phyloP scores from a whole-genome alignment of 495 filamentous ascomycete genomes.

The Neurospora sp. region DNA sequence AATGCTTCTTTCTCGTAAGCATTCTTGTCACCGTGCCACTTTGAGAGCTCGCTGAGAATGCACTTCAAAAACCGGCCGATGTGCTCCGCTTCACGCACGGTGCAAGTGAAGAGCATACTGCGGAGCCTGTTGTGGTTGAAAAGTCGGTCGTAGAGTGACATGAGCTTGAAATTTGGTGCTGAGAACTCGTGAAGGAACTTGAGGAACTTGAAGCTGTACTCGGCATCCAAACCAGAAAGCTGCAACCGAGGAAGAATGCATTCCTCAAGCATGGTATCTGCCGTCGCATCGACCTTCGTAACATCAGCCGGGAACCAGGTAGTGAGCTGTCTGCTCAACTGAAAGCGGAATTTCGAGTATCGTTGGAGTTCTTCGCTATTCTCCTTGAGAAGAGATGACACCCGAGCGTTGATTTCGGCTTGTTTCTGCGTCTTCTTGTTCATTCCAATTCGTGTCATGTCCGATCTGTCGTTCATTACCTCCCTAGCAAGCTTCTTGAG shows the following conservation, averaged over 20 bases:
- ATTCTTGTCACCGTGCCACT: conserved; percentile 71
- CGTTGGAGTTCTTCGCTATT: conserved; percentile 40
- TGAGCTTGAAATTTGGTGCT: conserved; percentile 76
- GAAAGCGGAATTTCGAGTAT: conserved; percentile 50
- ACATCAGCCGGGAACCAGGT: conserved; percentile 61
- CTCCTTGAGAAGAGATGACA: conserved; percentile 52
- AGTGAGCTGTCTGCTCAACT: conserved; percentile 66
- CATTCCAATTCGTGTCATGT: conserved; percentile 52
- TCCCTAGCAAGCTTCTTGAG: conserved; percentile 49
- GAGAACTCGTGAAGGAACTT: conserved; percentile 74
- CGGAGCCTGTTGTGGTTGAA: conserved; percentile 72
- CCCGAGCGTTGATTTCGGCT: conserved; percentile 58
- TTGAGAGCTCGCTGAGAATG: conserved; percentile 62
- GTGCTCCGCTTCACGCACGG: conserved; percentile 80
- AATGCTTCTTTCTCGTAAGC: conserved; percentile 73
- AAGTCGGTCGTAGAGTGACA: conserved; percentile 71
- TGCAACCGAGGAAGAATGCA: conserved; percentile 83
- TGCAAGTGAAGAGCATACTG: conserved; percentile 75
- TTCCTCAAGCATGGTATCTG: conserved; percentile 70
- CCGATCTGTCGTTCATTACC: conserved; percentile 59
- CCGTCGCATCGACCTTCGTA: conserved; percentile 53
- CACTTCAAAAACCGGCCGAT: conserved; percentile 80
- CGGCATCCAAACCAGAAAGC: conserved; percentile 74
- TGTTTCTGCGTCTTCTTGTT: conserved; percentile 55
- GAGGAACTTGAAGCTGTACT: conserved; percentile 76